A percentile compares a stretch with the other conserved stretches of the same genome.
phyloP scores from a whole-genome alignment of 2,329 filamentous ascomycete species.

The Alternaria conjuncta region DNA sequence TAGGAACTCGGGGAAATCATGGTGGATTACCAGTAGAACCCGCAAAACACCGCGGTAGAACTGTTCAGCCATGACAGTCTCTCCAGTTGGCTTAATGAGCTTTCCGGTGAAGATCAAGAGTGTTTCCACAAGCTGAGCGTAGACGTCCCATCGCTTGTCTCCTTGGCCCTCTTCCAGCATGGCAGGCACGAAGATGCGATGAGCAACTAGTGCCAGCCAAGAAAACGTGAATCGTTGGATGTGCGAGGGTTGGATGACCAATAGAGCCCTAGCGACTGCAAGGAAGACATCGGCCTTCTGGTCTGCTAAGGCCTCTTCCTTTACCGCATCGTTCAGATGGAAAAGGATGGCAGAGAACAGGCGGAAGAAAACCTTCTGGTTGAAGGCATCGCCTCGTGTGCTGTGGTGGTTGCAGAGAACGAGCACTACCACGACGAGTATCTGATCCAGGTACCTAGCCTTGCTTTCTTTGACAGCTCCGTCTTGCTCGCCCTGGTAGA shows the following conservation, averaged over 20 bases:
- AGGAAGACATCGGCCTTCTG: conserved; percentile 74
- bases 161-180: conserved; percentile 70
- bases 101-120: conserved; percentile 78
- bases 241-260: conserved; percentile 75
- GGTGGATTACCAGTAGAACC: conserved; percentile 82
- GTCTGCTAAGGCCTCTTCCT: conserved; percentile 45
- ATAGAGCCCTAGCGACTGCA: conserved; percentile 72
- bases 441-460: conserved; percentile 75
- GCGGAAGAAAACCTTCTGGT: conserved; percentile 88
- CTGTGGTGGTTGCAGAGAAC: conserved; percentile 86
- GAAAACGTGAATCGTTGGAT: conserved; percentile 84
- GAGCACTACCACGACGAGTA: conserved; percentile 78
- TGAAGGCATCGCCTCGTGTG: conserved; percentile 80
- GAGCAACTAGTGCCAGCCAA: conserved; percentile 83
- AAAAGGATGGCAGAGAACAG: conserved; percentile 84
- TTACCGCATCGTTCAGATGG: conserved; percentile 70
- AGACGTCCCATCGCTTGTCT: conserved; percentile 73
- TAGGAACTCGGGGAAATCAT: conserved; percentile 94
- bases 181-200: conserved; percentile 82
- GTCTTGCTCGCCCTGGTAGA: conserved; percentile 69
- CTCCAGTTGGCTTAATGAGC: conserved; percentile 75
- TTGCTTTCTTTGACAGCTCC: conserved; percentile 68
- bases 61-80: conserved; percentile 75
- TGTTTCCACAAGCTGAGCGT: conserved; percentile 74
- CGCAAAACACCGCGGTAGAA: conserved; percentile 85